Evolutionary conservation across 495 filamentous ascomycete species (phyloP), one percentile per base, ranked within the genome.

Genomic region (Penicillium ucsense): DNA sequence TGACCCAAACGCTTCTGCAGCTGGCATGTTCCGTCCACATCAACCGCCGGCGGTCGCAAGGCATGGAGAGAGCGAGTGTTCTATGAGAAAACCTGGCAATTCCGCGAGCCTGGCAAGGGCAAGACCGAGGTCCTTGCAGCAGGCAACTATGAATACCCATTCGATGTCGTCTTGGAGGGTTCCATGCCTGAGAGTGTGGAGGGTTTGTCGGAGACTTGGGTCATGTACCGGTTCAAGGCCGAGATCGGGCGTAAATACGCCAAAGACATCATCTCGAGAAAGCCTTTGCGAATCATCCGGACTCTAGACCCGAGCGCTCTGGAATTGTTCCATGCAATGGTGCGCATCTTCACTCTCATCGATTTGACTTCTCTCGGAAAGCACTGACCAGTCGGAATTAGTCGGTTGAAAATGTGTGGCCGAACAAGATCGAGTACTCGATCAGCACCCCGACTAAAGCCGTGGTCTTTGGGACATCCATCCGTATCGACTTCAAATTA

Each of bases 401-500:
- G 79, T 76, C 84, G n/a, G 82, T 94, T 44, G 86, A 94, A 63
- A 94, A 94, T 57, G 79, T 92, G 46, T 98, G 92, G 92, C 80
- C 86, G 8, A 86, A 90, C 65, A 98, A 98, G 71, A 78, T 96
- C 56, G 82, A 92, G 58, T 97, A 97, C 62, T 85, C 85, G 5
- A 84, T 98, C 48, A 81, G 83, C 49, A 83, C 90, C 6, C 90
- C 92, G 3, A 87, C 84, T 45, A 95, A 94, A 58, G 91, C 89
- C 0, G 83, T 92, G 47, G 83, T 94, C 6, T 95, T 95, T 53
- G 92, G 92, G 35, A 94, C 87, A 10, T 74, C 74, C 11, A 80
- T 96, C 38, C 79, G 81, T 8, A 69, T 94, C 30, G 81, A 91
- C 47, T 88, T 95, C 63, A 75, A 80, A 38, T 78, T 97, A 43